These are phyloP conservation scores for Aspergillus bombycis DNA, from an alignment of 2,329 filamentous ascomycete genomes.

Conservation along the genomic window DNA sequence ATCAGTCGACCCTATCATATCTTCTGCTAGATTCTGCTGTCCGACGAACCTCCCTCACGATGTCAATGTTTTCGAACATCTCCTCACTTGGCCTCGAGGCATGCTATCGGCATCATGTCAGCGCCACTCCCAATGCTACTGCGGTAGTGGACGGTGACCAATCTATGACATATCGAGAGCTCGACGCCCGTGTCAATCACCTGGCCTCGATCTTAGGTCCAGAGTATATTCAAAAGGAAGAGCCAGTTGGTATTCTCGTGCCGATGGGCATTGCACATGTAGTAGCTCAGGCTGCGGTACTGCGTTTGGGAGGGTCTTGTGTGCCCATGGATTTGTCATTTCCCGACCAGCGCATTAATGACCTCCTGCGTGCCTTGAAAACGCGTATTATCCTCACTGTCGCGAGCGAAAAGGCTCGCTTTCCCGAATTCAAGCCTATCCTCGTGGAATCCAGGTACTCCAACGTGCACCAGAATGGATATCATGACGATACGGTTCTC, in stretches of 20 bases:
- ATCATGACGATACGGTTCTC: neutral
- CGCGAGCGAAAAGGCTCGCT: neutral
- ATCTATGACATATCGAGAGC: conserved; percentile 1
- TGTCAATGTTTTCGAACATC: neutral
- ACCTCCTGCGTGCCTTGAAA: neutral
- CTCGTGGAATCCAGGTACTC: neutral
- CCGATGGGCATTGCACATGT: neutral
- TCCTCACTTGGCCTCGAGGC: conserved; percentile 3
- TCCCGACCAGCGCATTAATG: neutral
- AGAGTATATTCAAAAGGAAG: neutral
- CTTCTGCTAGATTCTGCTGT: neutral
- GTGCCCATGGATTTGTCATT: neutral
- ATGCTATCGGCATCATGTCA: conserved; percentile 1
- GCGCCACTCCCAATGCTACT: neutral
- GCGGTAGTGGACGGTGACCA: neutral
- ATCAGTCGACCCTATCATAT: neutral
- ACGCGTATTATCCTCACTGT: neutral
- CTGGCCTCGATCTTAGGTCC: neutral
- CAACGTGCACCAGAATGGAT: neutral
- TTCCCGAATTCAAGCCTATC: neutral
- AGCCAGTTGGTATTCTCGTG: neutral
- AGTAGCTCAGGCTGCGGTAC: neutral
- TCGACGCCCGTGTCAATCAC: neutral
- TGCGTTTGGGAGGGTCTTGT: conserved; percentile 1
- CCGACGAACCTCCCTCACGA: neutral